A percentile compares a stretch with the other conserved stretches of the same genome.
Conservation (phyloP, 768 basidiomycete species). For the Suillus discolor region DNA sequence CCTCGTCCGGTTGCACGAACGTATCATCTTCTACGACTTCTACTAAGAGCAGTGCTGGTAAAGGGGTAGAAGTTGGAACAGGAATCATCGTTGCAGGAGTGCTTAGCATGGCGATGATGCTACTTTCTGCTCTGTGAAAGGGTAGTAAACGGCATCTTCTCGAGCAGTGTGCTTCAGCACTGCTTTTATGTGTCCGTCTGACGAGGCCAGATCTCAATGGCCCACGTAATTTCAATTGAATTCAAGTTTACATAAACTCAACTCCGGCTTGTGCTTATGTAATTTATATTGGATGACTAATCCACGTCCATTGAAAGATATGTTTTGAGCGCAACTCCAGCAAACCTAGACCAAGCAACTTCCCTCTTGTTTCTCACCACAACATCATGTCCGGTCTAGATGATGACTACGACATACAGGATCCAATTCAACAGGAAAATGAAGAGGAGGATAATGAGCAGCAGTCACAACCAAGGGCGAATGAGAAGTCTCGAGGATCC, state of each 20-base stretch:
- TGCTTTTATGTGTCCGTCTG: neutral
- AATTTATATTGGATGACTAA: neutral
- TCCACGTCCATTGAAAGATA: neutral
- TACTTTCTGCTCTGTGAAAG: neutral
- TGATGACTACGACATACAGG: slow-evolving; percentile 37
- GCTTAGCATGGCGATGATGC: neutral
- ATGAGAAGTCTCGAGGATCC: slow-evolving; percentile 31
- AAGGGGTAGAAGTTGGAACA: slow-evolving; percentile 13
- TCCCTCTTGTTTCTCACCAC: neutral
- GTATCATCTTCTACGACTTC: slow-evolving; percentile 22
- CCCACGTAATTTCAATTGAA: neutral
- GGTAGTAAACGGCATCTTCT: neutral
- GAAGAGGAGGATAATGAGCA: slow-evolving; percentile 45
- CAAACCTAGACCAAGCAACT: neutral
- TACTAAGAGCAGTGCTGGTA: slow-evolving; percentile 16
- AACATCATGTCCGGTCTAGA: slow-evolving; percentile 44
- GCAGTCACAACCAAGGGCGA: slow-evolving; percentile 19
- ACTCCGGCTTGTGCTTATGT: neutral
- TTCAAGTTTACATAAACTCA: too few relatives aligned
- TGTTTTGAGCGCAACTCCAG: slow-evolving; percentile 2
- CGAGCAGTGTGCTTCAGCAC: neutral
- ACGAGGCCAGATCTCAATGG: neutral
- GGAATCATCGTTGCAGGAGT: slow-evolving; percentile 12
- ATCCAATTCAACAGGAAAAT: slow-evolving; percentile 33
- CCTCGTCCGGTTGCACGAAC: slow-evolving; percentile 37